These are phyloP conservation scores for Hirschioporus abietinus DNA, from an alignment of 768 basidiomycete genomes.

Conservation along the genomic window DNA sequence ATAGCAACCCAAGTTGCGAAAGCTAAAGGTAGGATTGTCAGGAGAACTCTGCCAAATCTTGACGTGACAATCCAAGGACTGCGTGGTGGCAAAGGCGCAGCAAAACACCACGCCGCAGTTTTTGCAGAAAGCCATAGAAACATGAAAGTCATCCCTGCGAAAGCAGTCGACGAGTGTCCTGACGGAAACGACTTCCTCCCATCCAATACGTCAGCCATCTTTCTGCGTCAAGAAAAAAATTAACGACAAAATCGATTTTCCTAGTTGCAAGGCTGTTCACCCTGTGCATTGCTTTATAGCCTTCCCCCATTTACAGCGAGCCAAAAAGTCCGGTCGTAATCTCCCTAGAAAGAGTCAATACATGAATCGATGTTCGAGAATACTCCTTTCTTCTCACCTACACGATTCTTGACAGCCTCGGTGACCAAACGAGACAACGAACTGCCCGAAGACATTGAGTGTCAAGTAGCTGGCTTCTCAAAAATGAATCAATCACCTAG, in stretches of 20 bases:
- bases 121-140: constrained; percentile 60
- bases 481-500: constrained; percentile 26
- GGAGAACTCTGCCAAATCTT: constrained; percentile 37
- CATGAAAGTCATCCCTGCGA: constrained; percentile 59
- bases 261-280: constrained; percentile 25
- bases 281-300: constrained; percentile 46
- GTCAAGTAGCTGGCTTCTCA: constrained; percentile 8
- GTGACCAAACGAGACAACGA: constrained; percentile 45
- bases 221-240: constrained; percentile 16
- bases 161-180: constrained; percentile 64
- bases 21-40: constrained; percentile 49
- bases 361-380: not conserved
- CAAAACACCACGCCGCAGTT: constrained; percentile 55
- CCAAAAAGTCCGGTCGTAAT: constrained; percentile 62
- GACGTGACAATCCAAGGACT: constrained; percentile 34
- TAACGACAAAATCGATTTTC: constrained; percentile 6
- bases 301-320: constrained; percentile 58
- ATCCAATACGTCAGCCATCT: constrained; percentile 34
- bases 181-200: constrained; percentile 64
- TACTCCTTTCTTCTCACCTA: constrained; percentile 36
- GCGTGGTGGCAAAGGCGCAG: constrained; percentile 28
- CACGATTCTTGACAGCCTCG: constrained; percentile 47
- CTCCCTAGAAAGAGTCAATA: constrained; percentile 26
- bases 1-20: constrained; percentile 60
- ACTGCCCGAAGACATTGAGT: constrained; percentile 21